phyloP scores from a whole-genome alignment of 306 rosid genomes.

The Cicer bijugum region DNA sequence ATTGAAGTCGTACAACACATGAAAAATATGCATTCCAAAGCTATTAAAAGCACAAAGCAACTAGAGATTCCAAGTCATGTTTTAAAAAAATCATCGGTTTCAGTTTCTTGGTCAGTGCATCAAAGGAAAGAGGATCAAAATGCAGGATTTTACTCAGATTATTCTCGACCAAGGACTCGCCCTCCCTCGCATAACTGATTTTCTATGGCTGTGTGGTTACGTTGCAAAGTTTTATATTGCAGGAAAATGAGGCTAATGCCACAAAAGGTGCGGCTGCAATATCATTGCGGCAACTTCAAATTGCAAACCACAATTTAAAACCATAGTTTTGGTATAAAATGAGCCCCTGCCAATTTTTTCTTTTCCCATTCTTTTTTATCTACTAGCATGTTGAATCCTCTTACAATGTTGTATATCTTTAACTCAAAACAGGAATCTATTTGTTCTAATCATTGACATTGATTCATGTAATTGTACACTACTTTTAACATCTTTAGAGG shows the following conservation, averaged over 20 bases:
- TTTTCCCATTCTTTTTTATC: not conserved
- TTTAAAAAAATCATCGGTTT: conserved; percentile 43
- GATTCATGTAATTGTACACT: not conserved
- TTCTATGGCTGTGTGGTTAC: no score
- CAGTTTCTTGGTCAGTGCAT: conserved; percentile 50
- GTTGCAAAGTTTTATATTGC: no score
- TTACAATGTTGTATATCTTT: not conserved
- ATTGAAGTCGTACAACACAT: conserved; percentile 12
- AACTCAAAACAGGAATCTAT: not conserved
- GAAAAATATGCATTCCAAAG: not conserved
- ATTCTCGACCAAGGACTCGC: conserved; percentile 64
- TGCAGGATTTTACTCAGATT: conserved; percentile 58
- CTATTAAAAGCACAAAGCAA: not conserved
- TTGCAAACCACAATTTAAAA: no score
- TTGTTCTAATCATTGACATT: not conserved
- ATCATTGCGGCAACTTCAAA: no score
- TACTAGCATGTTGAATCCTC: not conserved
- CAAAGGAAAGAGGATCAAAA: conserved; percentile 40
- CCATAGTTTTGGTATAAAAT: no score
- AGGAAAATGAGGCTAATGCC: no score
- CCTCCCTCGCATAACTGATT: conserved; percentile 70
- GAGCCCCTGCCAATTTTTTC: no score
- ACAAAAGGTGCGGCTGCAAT: no score
- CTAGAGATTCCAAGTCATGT: conserved; percentile 43
- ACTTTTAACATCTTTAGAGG: no score